Base-by-base conservation (phyloP, 129 eudicot species). In the Chrysanthemum makinoi region DNA sequence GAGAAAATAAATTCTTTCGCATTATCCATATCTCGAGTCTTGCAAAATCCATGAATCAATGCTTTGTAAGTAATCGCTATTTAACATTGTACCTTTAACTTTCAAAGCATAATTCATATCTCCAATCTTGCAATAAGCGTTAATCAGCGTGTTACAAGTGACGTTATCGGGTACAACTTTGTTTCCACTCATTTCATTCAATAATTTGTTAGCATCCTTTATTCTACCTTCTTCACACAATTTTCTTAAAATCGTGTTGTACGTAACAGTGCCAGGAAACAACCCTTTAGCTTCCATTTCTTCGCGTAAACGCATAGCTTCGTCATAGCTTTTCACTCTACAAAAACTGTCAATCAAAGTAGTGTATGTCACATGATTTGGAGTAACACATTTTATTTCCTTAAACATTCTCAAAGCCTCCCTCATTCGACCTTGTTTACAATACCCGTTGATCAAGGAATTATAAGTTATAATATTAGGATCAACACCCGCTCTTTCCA, bases 111-210 rank as follows among this genome's bases (percentile, higher is more conserved):
- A 89, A 22, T 63, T 72, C 95, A 90, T 82, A 74, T 94, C 96
- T 65, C 97, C 96, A 11, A 94, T 87, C 77, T 94, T 94, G 89
- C 97, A 82, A 72, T 94, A 90, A 65, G 96, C 99, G 73, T 94
- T 94, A 20, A 94, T 90, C 74, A 90, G 60, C 1, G 99, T 94
- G 80, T 94, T 90, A 71, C 99, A 90, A 0, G 99, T 90, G 46
- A 89, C 49, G 60, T 81, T 87, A 81, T 94, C 99, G 11, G 97
- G 97, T 55, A 83, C 85, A 35, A 86, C 75, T 70, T 90, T 86
- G 69, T 84, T 87, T 65, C 84, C 93, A 47, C 84, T 76, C 97
- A 90, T 94, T 74, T 87, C 91, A 80, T 59, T 83, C 77, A 94
- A 76, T 51, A 94, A 80, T 69, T 75, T 87, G 79, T 90, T 90